Evolutionary conservation across 2,329 filamentous ascomycete genomes (phyloP), one percentile per base, ranked within the genome.

Genomic region (Sarocladium oryzae): DNA sequence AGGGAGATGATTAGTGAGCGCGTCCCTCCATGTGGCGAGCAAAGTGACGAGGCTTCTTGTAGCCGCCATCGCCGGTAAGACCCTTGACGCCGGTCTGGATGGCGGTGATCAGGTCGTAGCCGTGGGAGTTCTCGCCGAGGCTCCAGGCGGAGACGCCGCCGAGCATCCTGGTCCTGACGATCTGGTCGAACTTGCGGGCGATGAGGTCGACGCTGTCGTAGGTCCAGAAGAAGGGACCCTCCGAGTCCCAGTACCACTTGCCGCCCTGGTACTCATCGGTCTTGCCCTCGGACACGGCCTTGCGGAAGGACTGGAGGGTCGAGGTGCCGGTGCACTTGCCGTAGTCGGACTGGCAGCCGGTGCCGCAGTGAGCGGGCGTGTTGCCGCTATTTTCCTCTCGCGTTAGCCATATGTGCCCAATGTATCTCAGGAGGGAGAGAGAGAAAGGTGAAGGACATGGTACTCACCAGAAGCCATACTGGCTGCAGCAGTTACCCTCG

Each of bases 131-230:
- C 57, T 77, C 71, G 1, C 68, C 76, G 53, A 82, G 58, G 32
- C 71, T 74, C 77, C 77, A 81, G 0, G 73, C 75, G 65, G 80
- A 73, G 8, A 76, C 69, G 4, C 78, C 76, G 3, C 75, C 76
- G 1, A 80, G 58, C 0, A 62, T 62, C 52, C 69, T 66, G 16
- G 62, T 60, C 20, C 60, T 56, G 10, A 78, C 64, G 38, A 77
- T 72, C 1, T 69, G 58, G 1, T 65, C 55, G 43, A 79, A 74
- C 63, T 81, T 81, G 40, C 63, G 53, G 1, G 58, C 32, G 23
- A 81, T 74, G 1, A 75, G 63, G n/a, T 69, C 66, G 0, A 72
- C 63, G 1, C 72, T 78, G 50, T 81, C 78, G 74, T 74, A 81
- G 2, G 74, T 74, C 78, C 77, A 81, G 65, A 76, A 81, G 32